Evolutionary conservation across 2,329 filamentous ascomycete species (phyloP).

Genomic region (Aspergillus awamori): DNA sequence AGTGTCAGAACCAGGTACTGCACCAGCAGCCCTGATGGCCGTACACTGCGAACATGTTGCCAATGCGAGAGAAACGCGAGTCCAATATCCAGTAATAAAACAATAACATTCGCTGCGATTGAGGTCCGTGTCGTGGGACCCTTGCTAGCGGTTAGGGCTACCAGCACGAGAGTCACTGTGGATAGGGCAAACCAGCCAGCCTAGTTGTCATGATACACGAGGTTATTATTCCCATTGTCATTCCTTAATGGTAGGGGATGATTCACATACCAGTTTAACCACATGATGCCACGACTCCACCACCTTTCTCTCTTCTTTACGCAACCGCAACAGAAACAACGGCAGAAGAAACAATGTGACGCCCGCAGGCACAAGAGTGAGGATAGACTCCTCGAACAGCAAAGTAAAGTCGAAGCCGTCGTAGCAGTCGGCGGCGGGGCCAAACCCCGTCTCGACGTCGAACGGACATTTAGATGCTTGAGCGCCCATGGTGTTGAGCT

Average conservation of each 20-base stretch:
- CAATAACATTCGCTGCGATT: background rate
- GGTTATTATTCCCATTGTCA: too few relatives aligned
- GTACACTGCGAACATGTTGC: background rate
- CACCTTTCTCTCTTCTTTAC: background rate
- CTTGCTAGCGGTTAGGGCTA: background rate
- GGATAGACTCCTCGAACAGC: constrained; percentile 37
- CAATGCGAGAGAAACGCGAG: background rate
- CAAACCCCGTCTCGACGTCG: background rate
- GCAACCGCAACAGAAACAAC: background rate
- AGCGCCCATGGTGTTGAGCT: background rate
- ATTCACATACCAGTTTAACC: background rate
- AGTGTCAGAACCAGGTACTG: background rate
- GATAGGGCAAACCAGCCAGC: background rate
- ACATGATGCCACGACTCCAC: background rate
- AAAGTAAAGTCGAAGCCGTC: constrained; percentile 36
- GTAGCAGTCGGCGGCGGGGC: background rate
- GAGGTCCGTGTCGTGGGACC: background rate
- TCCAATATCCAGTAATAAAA: background rate
- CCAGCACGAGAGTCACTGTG: background rate
- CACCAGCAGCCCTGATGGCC: background rate
- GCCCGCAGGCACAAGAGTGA: constrained; percentile 24
- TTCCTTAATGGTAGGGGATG: too few relatives aligned
- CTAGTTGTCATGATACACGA: background rate
- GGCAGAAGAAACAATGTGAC: background rate
- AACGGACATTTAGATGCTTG: background rate